Base-by-base conservation (phyloP, 192 early-diverging fungal species). In the Phycomyces nitens region DNA sequence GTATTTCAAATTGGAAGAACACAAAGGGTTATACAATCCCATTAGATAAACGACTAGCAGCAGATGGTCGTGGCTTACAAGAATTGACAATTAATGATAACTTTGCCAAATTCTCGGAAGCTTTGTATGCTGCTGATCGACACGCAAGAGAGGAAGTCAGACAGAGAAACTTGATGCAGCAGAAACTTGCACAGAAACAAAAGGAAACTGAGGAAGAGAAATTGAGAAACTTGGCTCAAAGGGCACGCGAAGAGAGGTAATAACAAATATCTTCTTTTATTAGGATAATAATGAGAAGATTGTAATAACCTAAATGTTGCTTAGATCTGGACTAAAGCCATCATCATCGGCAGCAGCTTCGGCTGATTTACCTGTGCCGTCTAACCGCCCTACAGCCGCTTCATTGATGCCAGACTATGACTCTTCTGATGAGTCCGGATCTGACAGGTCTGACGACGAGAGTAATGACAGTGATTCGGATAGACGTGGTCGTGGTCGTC, bases 1-100 rank as follows among this genome's bases (percentile, higher is more conserved):
- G 92, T 66, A 96, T 99, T 47, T 93, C 90, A 65, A 99, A 98
- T 74, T 99, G 97, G 97, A 99, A 98, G 80, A 99, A 99, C 80
- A 92, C 94, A 56, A 97, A 99, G 69, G 97, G 97, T 38, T 99
- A 94, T 72, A 99, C 97, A 9, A 98, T 99, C 62, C 93, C 97
- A 15, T 79, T 99, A 42, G 97, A 99, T 77, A 99, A 99, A 76
- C 93, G 97, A 52, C 79, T 99, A 65, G 97, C 97, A 1, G 89
- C 93, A 15, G 97, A 99, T 71, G 97, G 94, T 23, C 87, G 96
- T 57, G 97, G 97, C 16, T 65, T 96, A 26, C 94, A 98, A 79
- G 92, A 97, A 56, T 50, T 80, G 7, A 82, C 82, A 8, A 93
- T 99, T 56, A 96, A 93, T 73, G 93, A 99, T 68, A 94, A 95